Evolutionary conservation across 176 grass and related monocot species (phyloP).

Genomic region (Bothriochloa decipiens): DNA sequence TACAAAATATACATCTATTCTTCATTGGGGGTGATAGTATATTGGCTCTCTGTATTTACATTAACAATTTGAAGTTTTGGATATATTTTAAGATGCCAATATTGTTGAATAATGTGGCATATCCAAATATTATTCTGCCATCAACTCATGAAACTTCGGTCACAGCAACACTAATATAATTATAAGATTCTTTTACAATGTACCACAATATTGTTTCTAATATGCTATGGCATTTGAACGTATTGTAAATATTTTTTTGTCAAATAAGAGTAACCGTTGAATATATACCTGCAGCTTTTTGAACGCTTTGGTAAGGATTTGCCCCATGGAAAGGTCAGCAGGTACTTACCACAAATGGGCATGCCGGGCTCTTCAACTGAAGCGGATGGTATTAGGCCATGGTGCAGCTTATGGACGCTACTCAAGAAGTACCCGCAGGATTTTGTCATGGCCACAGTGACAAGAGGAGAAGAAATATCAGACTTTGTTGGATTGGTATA

Average conservation of each 20-base stretch:
- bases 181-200: background rate
- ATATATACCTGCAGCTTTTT: slow-evolving; percentile 55
- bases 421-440: slow-evolving; percentile 61
- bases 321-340: slow-evolving; percentile 47
- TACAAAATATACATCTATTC: background rate
- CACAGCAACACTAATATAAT: background rate
- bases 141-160: background rate
- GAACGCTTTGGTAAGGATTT: slow-evolving; percentile 45
- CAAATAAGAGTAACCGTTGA: background rate
- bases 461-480: slow-evolving; percentile 47
- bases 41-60: background rate
- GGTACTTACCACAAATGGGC: slow-evolving; percentile 51
- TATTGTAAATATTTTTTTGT: background rate
- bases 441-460: slow-evolving; percentile 53
- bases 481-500: slow-evolving; percentile 58
- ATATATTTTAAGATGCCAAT: background rate
- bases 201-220: background rate
- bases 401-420: slow-evolving; percentile 56
- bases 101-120: background rate
- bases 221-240: background rate
- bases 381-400: slow-evolving; percentile 51
- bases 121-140: background rate
- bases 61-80: background rate
- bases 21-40: background rate
- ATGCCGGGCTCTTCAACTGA: slow-evolving; percentile 42